Percentiles rank a stretch among this genome's conserved stretches.
These are phyloP conservation scores for Phtheirospermum japonicum DNA, from an alignment of 257 asterid species.

Conservation along the genomic window DNA sequence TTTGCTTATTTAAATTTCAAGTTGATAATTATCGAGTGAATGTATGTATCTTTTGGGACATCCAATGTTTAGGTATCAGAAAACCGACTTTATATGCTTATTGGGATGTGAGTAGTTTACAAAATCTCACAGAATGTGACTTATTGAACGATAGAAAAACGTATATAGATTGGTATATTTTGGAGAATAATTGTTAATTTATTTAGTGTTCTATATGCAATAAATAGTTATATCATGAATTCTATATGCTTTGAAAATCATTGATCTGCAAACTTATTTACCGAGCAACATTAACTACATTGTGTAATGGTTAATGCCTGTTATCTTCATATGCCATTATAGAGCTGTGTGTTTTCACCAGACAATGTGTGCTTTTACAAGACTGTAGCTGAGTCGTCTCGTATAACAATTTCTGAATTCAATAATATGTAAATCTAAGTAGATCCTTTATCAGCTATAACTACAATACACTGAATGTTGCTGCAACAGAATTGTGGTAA, in stretches of 20 bases:
- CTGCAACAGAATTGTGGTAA: slow-evolving; percentile 11
- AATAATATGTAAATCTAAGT: neutral
- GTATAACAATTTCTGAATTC: neutral
- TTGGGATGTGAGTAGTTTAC: neutral
- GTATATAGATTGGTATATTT: neutral
- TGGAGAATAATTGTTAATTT: neutral
- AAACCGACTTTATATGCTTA: neutral
- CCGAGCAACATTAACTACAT: too few species aligned
- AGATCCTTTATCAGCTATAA: neutral
- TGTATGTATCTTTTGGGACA: neutral
- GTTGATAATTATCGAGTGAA: neutral
- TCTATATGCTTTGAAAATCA: too few species aligned
- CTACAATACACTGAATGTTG: neutral
- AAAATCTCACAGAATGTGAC: neutral
- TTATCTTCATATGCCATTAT: neutral
- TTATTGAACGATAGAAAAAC: neutral
- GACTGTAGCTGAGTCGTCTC: neutral
- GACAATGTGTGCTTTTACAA: neutral
- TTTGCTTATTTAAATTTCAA: neutral
- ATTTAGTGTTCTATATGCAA: neutral
- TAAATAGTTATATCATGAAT: too few species aligned
- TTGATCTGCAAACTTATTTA: too few species aligned
- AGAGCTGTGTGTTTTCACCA: slow-evolving; percentile 10
- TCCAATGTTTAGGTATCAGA: neutral
- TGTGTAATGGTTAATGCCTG: neutral